A percentile compares a stretch with the other conserved stretches of the same genome.
These are phyloP conservation scores for Tetradesmus lagerheimii DNA, from an alignment of 139 green algal genomes.

Conservation along the genomic window DNA sequence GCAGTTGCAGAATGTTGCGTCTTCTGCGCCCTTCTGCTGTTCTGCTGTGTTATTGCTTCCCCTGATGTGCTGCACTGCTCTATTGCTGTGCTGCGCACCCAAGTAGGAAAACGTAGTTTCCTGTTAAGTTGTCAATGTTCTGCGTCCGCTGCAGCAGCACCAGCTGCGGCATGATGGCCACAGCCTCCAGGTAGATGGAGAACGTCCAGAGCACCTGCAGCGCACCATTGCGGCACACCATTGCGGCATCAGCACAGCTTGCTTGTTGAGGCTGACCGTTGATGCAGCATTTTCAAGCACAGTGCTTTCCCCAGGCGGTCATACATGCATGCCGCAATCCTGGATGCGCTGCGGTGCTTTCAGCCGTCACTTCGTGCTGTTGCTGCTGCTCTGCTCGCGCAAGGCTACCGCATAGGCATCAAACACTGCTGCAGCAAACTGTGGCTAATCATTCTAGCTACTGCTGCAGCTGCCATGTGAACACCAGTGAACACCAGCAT, in stretches of 20 bases:
- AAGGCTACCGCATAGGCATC: neutral
- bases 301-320: neutral
- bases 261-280: neutral
- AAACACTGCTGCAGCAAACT: neutral
- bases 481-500: neutral
- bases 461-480: neutral
- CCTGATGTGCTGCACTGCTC: neutral
- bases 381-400: neutral
- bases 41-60: neutral
- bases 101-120: slow-evolving; percentile 98
- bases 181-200: slow-evolving; percentile 98
- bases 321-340: neutral
- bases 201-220: slow-evolving; percentile 97
- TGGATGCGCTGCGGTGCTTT: neutral
- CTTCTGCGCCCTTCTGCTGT: neutral
- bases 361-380: neutral
- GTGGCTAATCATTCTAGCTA: neutral
- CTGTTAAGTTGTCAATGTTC: slow-evolving; percentile 99
- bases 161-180: slow-evolving; percentile 99
- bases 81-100: slow-evolving; percentile 67
- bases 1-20: neutral
- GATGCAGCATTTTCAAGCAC: neutral
- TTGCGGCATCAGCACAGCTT: neutral
- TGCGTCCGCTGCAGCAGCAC: slow-evolving; percentile 98
- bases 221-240: neutral